phyloP scores from a whole-genome alignment of 345 rosid species.

The Melaleuca alternifolia region DNA sequence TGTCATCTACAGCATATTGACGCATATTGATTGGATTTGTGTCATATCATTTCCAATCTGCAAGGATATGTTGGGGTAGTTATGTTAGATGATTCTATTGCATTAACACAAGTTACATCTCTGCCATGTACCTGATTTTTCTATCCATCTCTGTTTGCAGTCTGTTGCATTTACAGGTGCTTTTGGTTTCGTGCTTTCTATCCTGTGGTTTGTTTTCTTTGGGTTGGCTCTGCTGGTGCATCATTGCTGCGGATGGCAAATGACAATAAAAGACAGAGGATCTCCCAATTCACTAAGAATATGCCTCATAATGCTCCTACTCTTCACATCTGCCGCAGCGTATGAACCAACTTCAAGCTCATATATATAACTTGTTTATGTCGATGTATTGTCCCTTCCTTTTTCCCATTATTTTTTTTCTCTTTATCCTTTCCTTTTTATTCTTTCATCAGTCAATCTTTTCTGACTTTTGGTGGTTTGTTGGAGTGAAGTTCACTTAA shows the following conservation, averaged over 20 bases:
- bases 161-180: constrained; percentile 98
- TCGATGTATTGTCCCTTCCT: neutral
- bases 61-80: neutral
- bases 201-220: constrained; percentile 71
- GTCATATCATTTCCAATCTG: neutral
- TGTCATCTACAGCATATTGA: neutral
- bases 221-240: constrained; percentile 63
- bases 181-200: constrained; percentile 62
- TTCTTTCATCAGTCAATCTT: neutral
- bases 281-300: constrained; percentile 31
- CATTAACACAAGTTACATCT: neutral
- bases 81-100: neutral
- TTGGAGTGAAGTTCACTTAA: neutral
- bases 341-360: constrained; percentile 26
- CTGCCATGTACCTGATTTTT: neutral
- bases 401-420: neutral
- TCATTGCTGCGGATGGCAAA: constrained; percentile 61
- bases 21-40: neutral
- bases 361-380: neutral
- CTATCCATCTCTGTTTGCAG: constrained; percentile 23
- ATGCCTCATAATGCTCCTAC: constrained; percentile 59
- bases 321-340: constrained; percentile 87
- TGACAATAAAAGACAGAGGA: constrained; percentile 39
- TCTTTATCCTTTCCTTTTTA: neutral
- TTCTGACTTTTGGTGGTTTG: neutral